Evolutionary conservation across 2,329 filamentous ascomycete genomes (phyloP).

Genomic region (Pseudogymnoascus sp.): DNA sequence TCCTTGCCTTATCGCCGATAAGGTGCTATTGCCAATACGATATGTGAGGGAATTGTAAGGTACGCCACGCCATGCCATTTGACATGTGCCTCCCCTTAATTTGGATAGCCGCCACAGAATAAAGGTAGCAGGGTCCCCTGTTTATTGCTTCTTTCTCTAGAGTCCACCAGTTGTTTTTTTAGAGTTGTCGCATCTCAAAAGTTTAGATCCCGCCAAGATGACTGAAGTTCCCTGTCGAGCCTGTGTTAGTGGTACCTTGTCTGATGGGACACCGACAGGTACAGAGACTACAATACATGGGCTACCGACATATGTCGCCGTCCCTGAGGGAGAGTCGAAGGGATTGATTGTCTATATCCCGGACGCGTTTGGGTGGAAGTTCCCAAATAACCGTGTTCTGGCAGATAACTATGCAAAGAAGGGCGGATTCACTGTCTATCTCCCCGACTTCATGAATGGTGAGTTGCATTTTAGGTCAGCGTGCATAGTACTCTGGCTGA

Average conservation of each 20-base stretch:
- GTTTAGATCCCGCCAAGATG: not conserved
- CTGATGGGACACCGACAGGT: conserved; percentile 34
- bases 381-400: conserved; percentile 41
- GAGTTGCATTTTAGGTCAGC: not conserved
- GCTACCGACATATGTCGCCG: conserved; percentile 38
- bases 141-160: not conserved
- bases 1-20: not conserved
- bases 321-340: conserved; percentile 29
- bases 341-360: conserved; percentile 42
- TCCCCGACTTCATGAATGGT: conserved; percentile 48
- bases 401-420: conserved; percentile 42
- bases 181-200: not conserved
- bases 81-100: not conserved
- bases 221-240: conserved; percentile 18
- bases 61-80: not conserved
- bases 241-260: conserved; percentile 34
- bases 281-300: conserved; percentile 36
- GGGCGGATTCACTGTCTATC: conserved; percentile 38
- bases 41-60: not conserved
- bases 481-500: not conserved
- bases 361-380: conserved; percentile 44
- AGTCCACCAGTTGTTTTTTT: not conserved
- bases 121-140: not conserved
- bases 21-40: not conserved
- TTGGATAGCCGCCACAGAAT: not conserved